Conservation (phyloP, 108 stramenopile genomes). For the Discostella stelligeroides region DNA sequence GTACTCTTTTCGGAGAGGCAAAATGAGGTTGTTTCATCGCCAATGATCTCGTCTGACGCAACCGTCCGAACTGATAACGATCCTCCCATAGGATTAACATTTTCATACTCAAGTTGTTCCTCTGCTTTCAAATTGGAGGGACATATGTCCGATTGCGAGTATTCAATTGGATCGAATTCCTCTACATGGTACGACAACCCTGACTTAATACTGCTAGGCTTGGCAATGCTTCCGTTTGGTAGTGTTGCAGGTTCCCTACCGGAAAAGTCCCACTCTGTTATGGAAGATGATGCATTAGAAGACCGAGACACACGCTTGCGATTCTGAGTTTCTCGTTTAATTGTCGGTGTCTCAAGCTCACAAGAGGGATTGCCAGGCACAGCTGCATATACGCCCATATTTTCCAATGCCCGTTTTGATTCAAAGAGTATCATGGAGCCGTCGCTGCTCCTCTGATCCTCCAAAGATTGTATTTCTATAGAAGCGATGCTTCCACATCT, state of each 20-base stretch:
- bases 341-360: neutral
- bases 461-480: neutral
- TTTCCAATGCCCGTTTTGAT: constrained; percentile 34
- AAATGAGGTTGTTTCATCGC: constrained; percentile 16
- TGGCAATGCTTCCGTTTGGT: neutral
- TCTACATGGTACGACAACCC: neutral
- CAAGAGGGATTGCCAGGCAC: neutral
- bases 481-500: neutral
- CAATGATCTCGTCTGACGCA: neutral
- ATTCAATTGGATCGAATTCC: neutral
- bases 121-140: constrained; percentile 6
- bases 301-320: constrained; percentile 9
- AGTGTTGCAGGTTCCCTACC: too few species aligned
- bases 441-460: constrained; percentile 21
- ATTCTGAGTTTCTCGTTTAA: neutral
- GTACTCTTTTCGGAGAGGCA: constrained; percentile 9
- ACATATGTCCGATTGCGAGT: neutral
- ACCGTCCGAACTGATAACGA: constrained; percentile 13
- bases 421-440: constrained; percentile 25
- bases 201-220: neutral
- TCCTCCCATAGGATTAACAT: neutral
- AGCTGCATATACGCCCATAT: constrained; percentile 25
- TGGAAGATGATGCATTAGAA: constrained; percentile 16
- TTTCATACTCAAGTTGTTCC: constrained; percentile 1
- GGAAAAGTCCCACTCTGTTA: constrained; percentile 35